These are phyloP conservation scores for Evansstolkia leycettana DNA, from an alignment of 495 filamentous ascomycete genomes.

Conservation along the genomic window DNA sequence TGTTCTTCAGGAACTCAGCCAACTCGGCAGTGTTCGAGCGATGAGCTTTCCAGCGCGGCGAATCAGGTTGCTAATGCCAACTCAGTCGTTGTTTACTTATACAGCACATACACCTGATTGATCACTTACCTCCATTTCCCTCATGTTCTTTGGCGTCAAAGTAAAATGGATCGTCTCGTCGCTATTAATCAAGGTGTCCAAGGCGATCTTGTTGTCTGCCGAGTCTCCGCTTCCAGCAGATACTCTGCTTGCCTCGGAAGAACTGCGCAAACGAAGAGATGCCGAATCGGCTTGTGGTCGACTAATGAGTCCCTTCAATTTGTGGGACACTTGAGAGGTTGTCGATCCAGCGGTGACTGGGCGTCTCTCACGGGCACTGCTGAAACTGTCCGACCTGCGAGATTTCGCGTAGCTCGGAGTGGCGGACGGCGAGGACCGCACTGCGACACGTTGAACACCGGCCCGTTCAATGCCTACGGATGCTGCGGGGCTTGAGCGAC, in stretches of 20 bases:
- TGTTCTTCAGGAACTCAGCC: slow-evolving; percentile 25
- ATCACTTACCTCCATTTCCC: slow-evolving; percentile 63
- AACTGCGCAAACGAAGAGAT: slow-evolving; percentile 30
- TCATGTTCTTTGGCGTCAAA: slow-evolving; percentile 78
- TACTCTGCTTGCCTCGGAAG: slow-evolving; percentile 34
- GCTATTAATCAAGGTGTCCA: slow-evolving; percentile 84
- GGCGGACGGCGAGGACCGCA: slow-evolving; percentile 20
- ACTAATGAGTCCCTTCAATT: slow-evolving; percentile 39
- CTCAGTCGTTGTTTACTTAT: neutral
- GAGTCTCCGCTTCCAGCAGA: slow-evolving; percentile 25
- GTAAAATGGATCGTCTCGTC: slow-evolving; percentile 90
- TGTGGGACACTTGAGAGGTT: slow-evolving; percentile 39
- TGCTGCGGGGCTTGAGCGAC: slow-evolving; percentile 7
- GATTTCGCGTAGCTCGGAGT: slow-evolving; percentile 18
- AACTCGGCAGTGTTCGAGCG: slow-evolving; percentile 23
- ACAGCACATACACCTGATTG: neutral
- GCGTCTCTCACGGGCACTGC: slow-evolving; percentile 35
- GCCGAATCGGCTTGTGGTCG: slow-evolving; percentile 30
- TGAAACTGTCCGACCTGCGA: slow-evolving; percentile 30
- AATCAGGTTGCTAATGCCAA: slow-evolving; percentile 23
- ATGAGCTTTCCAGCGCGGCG: slow-evolving; percentile 20
- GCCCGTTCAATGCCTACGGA: slow-evolving; percentile 28
- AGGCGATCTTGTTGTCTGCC: slow-evolving; percentile 37
- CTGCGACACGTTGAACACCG: slow-evolving; percentile 36
- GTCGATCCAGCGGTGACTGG: slow-evolving; percentile 42